A percentile compares a stretch with the other conserved stretches of the same genome.
Conservation (phyloP, 768 basidiomycete genomes). For the Trametopsis cervina region DNA sequence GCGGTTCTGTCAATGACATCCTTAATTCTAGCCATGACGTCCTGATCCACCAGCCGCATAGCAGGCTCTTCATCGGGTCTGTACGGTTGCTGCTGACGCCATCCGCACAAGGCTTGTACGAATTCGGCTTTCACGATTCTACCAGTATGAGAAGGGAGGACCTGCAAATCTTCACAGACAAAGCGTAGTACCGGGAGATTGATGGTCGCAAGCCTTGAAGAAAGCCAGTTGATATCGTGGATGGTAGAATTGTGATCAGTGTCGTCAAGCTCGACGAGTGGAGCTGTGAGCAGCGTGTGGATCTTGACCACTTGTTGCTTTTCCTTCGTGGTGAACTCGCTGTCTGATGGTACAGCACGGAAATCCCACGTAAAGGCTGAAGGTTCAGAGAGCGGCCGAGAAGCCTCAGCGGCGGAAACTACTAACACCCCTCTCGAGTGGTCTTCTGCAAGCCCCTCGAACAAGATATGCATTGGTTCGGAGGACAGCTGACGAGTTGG, state of each 20-base stretch:
- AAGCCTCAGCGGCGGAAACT: neutral
- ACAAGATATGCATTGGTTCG: constrained; percentile 23
- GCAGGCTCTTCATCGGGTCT: neutral
- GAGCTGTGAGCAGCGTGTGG: neutral
- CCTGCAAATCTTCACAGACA: neutral
- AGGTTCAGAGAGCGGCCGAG: neutral
- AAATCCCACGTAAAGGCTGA: neutral
- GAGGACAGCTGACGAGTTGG: constrained; percentile 12
- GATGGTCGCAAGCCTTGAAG: too few relatives aligned
- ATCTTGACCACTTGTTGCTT: neutral
- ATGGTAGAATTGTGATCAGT: too few relatives aligned
- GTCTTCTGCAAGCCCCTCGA: constrained; percentile 2
- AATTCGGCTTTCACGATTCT: neutral
- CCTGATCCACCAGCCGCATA: neutral
- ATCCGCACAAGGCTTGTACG: neutral
- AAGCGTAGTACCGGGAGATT: neutral
- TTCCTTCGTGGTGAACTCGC: neutral
- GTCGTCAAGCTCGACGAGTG: too few relatives aligned
- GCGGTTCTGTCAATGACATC: neutral
- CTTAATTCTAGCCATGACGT: neutral
- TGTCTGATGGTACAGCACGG: too few relatives aligned
- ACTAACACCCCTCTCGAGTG: neutral
- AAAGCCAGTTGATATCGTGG: too few relatives aligned
- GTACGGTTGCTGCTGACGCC: neutral
- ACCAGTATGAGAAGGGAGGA: neutral